Evolutionary conservation across 768 basidiomycete genomes (phyloP).

Genomic region (Botryobasidium botryosum): DNA sequence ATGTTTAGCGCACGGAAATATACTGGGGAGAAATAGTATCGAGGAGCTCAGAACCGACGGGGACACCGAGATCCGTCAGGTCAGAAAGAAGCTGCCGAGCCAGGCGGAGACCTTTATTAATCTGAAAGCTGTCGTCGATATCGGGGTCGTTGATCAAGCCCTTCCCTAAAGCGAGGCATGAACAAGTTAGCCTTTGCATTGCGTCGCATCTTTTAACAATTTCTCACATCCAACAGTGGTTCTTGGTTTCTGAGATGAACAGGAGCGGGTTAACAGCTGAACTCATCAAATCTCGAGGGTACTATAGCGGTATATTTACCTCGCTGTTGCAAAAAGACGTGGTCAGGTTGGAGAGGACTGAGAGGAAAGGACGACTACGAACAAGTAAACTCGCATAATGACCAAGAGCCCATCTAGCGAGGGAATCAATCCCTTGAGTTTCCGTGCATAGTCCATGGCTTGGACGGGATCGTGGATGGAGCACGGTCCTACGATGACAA

Average conservation of each 20-base stretch:
- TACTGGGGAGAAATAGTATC: constrained; percentile 76
- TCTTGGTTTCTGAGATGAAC: constrained; percentile 58
- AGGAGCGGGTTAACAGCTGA: constrained; percentile 1
- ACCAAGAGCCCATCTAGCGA: constrained; percentile 54
- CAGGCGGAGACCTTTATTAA: constrained; percentile 89
- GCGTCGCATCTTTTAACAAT: background rate
- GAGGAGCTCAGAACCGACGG: constrained; percentile 87
- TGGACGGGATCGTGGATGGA: constrained; percentile 83
- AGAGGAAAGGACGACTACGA: constrained; percentile 22
- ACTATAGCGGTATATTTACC: background rate
- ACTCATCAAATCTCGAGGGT: background rate
- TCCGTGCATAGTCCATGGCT: constrained; percentile 66
- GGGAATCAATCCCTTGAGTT: constrained; percentile 48
- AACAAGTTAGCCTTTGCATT: background rate
- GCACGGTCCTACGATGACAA: constrained; percentile 92
- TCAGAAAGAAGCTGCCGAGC: constrained; percentile 83
- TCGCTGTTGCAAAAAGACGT: background rate
- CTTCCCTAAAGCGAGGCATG: constrained; percentile 34
- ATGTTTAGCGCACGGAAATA: constrained; percentile 35
- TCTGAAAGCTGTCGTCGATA: constrained; percentile 86
- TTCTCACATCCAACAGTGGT: constrained; percentile 75
- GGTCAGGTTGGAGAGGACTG: background rate
- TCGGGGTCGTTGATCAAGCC: constrained; percentile 72
- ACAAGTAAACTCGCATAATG: constrained; percentile 97
- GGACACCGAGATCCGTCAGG: constrained; percentile 74